These are phyloP conservation scores for Rhamnella rubrinervis DNA, from an alignment of 331 rosid genomes.

Conservation along the genomic window DNA sequence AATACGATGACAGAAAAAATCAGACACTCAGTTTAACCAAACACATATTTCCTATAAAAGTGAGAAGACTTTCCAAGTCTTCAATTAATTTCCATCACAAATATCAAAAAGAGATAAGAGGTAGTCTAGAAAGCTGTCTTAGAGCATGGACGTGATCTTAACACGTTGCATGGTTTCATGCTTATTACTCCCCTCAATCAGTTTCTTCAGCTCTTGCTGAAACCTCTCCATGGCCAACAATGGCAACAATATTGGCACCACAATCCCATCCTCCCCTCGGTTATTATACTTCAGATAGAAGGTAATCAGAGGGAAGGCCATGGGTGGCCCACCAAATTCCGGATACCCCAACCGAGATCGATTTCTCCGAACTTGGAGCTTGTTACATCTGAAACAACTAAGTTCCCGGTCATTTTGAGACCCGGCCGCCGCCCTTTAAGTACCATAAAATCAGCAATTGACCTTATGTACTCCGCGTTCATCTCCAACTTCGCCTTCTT, in stretches of 20 bases:
- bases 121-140: no score
- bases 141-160: no score
- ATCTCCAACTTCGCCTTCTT: background rate
- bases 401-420: background rate
- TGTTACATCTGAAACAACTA: background rate
- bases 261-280: conserved; percentile 7
- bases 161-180: background rate
- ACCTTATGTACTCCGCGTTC: background rate
- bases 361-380: background rate
- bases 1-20: no score
- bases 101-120: no score
- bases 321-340: conserved; percentile 16
- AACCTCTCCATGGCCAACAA: conserved; percentile 11
- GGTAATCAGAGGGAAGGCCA: conserved; percentile 17
- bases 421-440: background rate
- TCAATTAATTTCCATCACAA: no score
- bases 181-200: background rate
- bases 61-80: no score
- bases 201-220: conserved; percentile 1
- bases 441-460: background rate
- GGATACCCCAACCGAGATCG: conserved; percentile 7
- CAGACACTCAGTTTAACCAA: no score
- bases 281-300: conserved; percentile 12
- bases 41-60: no score
- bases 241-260: conserved; percentile 5